phyloP scores from a whole-genome alignment of 352 stramenopile genomes.

The Pythium phragmitis region DNA sequence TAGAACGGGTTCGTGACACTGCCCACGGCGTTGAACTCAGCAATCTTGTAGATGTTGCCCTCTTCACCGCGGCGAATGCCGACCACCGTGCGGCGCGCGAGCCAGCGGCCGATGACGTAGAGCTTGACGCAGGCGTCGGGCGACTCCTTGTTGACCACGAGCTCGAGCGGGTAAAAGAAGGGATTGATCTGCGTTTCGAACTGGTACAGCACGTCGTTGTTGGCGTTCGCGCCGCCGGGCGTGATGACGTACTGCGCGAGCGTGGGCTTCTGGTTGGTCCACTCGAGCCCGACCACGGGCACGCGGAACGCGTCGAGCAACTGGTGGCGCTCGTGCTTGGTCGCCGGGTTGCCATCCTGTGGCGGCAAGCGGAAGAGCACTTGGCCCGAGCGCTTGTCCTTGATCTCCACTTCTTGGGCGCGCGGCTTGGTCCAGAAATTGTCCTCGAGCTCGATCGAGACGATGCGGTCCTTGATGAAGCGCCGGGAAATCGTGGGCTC shows the following conservation, averaged over 20 bases:
- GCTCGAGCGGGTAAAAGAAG: conserved; percentile 22
- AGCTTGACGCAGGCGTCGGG: conserved; percentile 6
- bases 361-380: conserved; percentile 21
- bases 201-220: conserved; percentile 10
- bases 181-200: conserved; percentile 22
- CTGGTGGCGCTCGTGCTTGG: conserved; percentile 17
- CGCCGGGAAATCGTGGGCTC: conserved; percentile 23
- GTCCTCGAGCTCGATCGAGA: conserved; percentile 25
- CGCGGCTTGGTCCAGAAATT: conserved; percentile 25
- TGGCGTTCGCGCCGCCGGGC: conserved; percentile 9
- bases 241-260: conserved; percentile 17
- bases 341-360: conserved; percentile 9
- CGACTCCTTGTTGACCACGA: conserved; percentile 17
- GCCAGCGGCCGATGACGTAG: conserved; percentile 22
- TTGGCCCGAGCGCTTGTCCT: conserved; percentile 18
- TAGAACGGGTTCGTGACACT: conserved; percentile 11
- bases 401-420: conserved; percentile 17
- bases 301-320: conserved; percentile 25
- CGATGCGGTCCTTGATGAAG: conserved; percentile 22
- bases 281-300: conserved; percentile 18
- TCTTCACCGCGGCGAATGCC: conserved; percentile 18
- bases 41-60: conserved; percentile 21
- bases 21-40: conserved; percentile 17
- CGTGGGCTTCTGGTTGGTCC: conserved; percentile 16
- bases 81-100: conserved; percentile 17